Percentiles rank a stretch among this genome's conserved stretches.
Evolutionary conservation across 495 filamentous ascomycete genomes (phyloP).

Genomic region (Penicillium cinerascens): DNA sequence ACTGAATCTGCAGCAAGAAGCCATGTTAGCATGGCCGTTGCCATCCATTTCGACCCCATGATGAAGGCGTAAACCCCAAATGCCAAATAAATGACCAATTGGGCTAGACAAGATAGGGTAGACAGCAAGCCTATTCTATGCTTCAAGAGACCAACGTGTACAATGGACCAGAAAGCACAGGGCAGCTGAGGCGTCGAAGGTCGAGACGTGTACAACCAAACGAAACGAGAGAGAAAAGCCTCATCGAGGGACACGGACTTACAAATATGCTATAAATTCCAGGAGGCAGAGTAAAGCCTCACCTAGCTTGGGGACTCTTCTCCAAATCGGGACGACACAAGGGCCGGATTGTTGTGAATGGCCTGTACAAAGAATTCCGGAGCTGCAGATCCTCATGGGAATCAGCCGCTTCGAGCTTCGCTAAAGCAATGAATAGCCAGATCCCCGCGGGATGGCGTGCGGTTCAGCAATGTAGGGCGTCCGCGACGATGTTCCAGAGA

Average conservation of each 20-base stretch:
- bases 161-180: conserved; percentile 7
- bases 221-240: neutral
- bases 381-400: conserved; percentile 17
- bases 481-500: neutral
- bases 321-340: conserved; percentile 9
- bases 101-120: neutral
- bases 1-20: conserved; percentile 30
- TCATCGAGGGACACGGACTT: conserved; percentile 5
- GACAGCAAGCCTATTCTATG: conserved; percentile 2
- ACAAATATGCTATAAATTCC: conserved; percentile 24
- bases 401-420: neutral
- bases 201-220: conserved; percentile 2
- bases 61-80: conserved; percentile 6
- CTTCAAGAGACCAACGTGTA: conserved; percentile 7
- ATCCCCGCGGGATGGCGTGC: neutral
- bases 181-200: conserved; percentile 1
- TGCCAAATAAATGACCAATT: neutral
- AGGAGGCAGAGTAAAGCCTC: neutral
- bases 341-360: conserved; percentile 18
- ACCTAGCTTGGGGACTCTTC: neutral
- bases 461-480: conserved; percentile 24
- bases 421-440: neutral
- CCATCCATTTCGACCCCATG: conserved; percentile 17
- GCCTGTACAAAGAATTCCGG: conserved; percentile 16
- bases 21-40: conserved; percentile 35